A percentile compares a stretch with the other conserved stretches of the same genome.
Conservation (phyloP, 148 eudicot genomes). For the Vaccinium darrowii region DNA sequence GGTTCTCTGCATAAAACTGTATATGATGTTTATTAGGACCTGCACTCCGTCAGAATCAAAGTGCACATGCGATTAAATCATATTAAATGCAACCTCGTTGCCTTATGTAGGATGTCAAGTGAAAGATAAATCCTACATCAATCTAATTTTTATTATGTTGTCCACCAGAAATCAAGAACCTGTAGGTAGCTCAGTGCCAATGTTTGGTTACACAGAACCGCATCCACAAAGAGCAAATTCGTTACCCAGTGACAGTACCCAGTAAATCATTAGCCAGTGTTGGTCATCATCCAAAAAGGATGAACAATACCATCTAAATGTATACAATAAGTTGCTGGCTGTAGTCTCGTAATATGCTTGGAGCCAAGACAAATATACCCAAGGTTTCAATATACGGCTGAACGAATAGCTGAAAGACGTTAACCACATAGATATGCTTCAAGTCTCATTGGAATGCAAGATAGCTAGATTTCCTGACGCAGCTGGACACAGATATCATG, state of each 20-base stretch:
- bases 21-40: constrained; percentile 19
- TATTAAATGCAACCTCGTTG: neutral
- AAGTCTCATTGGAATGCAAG: neutral
- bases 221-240: neutral
- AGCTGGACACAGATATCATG: neutral
- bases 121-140: neutral
- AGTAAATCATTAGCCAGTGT: neutral
- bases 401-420: neutral
- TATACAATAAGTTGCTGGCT: neutral
- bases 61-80: neutral
- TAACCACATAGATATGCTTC: neutral
- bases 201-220: neutral
- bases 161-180: neutral
- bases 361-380: neutral
- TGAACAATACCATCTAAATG: neutral
- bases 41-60: neutral
- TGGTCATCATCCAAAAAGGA: neutral
- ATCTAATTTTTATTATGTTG: no score
- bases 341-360: neutral
- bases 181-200: neutral
- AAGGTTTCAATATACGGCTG: neutral
- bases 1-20: constrained; percentile 68
- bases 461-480: neutral
- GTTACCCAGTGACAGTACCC: neutral
- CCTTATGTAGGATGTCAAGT: neutral